phyloP scores from a whole-genome alignment of 345 rosid species.

The Sapria himalayana region DNA sequence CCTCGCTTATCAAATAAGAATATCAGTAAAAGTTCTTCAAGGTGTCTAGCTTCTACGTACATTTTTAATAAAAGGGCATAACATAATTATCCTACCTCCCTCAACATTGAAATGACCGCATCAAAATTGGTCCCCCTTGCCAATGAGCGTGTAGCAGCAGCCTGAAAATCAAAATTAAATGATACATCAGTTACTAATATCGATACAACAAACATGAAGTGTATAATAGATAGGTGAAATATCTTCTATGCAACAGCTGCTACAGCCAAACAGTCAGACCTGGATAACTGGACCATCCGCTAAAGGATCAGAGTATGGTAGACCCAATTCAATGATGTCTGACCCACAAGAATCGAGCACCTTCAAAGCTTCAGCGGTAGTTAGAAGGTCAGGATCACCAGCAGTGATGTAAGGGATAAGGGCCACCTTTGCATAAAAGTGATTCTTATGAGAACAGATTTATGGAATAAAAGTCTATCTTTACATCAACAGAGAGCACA shows the following conservation, averaged over 20 bases:
- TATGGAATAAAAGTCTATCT: too few species aligned
- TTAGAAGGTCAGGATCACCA: slow-evolving; percentile 90
- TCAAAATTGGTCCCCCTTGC: slow-evolving; percentile 59
- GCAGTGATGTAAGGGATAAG: slow-evolving; percentile 80
- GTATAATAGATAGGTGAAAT: too few species aligned
- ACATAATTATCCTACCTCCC: slow-evolving; percentile 28
- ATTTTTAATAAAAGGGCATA: too few species aligned
- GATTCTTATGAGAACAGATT: too few species aligned
- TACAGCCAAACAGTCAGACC: slow-evolving; percentile 19
- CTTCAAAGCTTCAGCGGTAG: slow-evolving; percentile 70
- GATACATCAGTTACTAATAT: slow-evolving; percentile 1
- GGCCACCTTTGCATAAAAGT: slow-evolving; percentile 38
- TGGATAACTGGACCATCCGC: slow-evolving; percentile 93
- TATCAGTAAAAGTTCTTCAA: too few species aligned
- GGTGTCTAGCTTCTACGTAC: too few species aligned
- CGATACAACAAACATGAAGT: not conserved
- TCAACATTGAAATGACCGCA: slow-evolving; percentile 45
- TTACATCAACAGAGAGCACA: too few species aligned
- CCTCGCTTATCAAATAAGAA: too few species aligned
- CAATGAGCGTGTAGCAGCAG: slow-evolving; percentile 75
- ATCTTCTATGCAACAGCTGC: too few species aligned
- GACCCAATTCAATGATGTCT: slow-evolving; percentile 73
- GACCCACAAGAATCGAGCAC: slow-evolving; percentile 58
- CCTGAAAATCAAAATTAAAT: slow-evolving; percentile 36
- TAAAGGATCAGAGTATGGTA: slow-evolving; percentile 78